Base-by-base conservation (phyloP, 2,329 filamentous ascomycete species). In the Aureobasidium sp. region DNA sequence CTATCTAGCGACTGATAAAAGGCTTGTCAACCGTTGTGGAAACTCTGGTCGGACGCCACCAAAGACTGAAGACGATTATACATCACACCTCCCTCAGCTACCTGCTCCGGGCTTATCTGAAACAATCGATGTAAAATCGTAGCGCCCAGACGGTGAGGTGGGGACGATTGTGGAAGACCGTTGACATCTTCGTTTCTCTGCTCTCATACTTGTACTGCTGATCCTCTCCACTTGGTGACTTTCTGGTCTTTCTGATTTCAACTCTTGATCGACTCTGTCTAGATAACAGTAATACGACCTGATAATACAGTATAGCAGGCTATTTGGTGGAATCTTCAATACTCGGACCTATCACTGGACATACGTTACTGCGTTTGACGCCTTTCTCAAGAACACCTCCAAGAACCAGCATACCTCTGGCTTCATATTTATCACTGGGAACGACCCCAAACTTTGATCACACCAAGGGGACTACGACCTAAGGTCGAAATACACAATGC, bases 51-150 rank as follows among this genome's bases (percentile, higher is more conserved):
- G n/a, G 27, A 46, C 54, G 54, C 54, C 54, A 57, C 54, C 42
- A 31, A n/a, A 23, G 6, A 45, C 17, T 19, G 15, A 31, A 23
- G 54, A 38, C 0, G 54, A 38, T 37, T 38, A 15, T 10, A 21
- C 13, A 38, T 17, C 35, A 21, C n/a, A 3, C 25, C 49, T 43
- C 37, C 19, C 23, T 53, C 53, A 57, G 29, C 42, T 37, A 29
- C 19, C 11, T 25, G 46, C 17, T 47, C 17, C 42, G 54, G n/a
- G 42, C 27, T 29, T 31, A 47, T 47, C 42, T 57, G 54, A 57
- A 38, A 57, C 54, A 47, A 47, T 47, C 47, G 54, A 57, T 47
- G 54, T 38, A 57, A 57, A 17, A 19, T 27, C 11, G 42, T 47
- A 47, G 42, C 33, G 31, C 31, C 54, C 29, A 33, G 42, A 38